Evolutionary conservation across 805 yeast genomes (phyloP).

Genomic region (Sungouiozyma ichnusensis): DNA sequence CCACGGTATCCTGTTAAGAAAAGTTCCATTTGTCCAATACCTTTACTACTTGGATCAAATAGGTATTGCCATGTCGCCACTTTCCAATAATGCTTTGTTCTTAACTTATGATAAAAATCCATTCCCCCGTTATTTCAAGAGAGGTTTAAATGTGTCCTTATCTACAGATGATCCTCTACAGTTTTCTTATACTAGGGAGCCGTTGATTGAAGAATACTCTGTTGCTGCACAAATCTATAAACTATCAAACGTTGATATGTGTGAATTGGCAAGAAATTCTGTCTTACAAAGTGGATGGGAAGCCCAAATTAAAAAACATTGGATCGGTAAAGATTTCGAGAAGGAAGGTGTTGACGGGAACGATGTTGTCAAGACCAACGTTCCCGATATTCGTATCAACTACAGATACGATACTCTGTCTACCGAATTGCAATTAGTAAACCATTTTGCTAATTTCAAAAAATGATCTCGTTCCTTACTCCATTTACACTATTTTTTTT

Average conservation of each 20-base stretch:
- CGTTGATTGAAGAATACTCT: slow-evolving; percentile 92
- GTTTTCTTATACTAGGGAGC: slow-evolving; percentile 93
- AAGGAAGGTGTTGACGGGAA: slow-evolving; percentile 65
- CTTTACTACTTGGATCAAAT: slow-evolving; percentile 87
- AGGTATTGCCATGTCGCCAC: slow-evolving; percentile 97
- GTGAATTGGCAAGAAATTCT: slow-evolving; percentile 89
- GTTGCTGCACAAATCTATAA: slow-evolving; percentile 98
- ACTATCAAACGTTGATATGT: slow-evolving; percentile 90
- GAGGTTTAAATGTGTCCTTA: slow-evolving; percentile 87
- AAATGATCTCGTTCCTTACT: slow-evolving; percentile 1
- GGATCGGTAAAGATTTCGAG: slow-evolving; percentile 69
- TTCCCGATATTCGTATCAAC: slow-evolving; percentile 77
- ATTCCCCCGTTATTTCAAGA: slow-evolving; percentile 77
- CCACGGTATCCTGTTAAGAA: slow-evolving; percentile 89
- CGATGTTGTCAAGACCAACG: slow-evolving; percentile 88
- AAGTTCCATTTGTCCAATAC: slow-evolving; percentile 91
- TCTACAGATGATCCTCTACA: slow-evolving; percentile 98
- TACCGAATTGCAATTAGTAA: slow-evolving; percentile 60
- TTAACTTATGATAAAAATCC: slow-evolving; percentile 96
- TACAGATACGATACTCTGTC: slow-evolving; percentile 74
- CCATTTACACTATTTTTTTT: too few species aligned
- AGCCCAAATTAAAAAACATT: slow-evolving; percentile 70
- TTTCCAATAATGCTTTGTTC: slow-evolving; percentile 92
- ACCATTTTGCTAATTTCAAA: slow-evolving; percentile 38
- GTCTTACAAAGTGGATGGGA: slow-evolving; percentile 95